These are phyloP conservation scores for Russula virescens DNA, from an alignment of 768 basidiomycete genomes.

Conservation along the genomic window DNA sequence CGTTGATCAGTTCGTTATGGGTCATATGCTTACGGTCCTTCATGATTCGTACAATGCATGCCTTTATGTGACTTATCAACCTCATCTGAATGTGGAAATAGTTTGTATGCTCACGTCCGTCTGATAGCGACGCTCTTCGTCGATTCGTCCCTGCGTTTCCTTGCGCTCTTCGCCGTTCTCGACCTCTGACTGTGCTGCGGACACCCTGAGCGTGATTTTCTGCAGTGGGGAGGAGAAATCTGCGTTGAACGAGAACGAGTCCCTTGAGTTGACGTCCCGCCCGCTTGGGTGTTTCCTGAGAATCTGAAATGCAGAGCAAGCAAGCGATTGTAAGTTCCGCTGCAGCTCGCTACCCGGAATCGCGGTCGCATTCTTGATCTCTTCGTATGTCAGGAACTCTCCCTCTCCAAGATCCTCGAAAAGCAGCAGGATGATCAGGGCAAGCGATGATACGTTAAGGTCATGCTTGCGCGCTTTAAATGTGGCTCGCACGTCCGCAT, in stretches of 20 bases:
- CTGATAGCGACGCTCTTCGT: conserved; percentile 86
- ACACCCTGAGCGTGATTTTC: conserved; percentile 88
- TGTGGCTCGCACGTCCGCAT: conserved; percentile 76
- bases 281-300: conserved; percentile 87
- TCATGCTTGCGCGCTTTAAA: conserved; percentile 84
- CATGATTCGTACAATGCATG: conserved; percentile 97
- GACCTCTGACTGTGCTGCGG: conserved; percentile 63
- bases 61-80: conserved; percentile 42
- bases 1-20: conserved; percentile 84
- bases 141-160: conserved; percentile 85
- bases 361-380: conserved; percentile 69
- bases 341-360: conserved; percentile 76
- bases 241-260: conserved; percentile 89
- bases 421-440: conserved; percentile 77
- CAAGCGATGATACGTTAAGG: conserved; percentile 87
- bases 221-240: conserved; percentile 74
- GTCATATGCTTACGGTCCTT: conserved; percentile 87
- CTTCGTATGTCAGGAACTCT: conserved; percentile 71
- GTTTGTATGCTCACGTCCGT: conserved; percentile 59
- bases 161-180: conserved; percentile 83
- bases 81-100: neutral
- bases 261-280: conserved; percentile 67
- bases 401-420: conserved; percentile 70
- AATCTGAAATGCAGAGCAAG: conserved; percentile 90
- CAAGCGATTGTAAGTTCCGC: conserved; percentile 89